phyloP scores from a whole-genome alignment of 2,329 filamentous ascomycete species.

The Calonectria ilicicola region DNA sequence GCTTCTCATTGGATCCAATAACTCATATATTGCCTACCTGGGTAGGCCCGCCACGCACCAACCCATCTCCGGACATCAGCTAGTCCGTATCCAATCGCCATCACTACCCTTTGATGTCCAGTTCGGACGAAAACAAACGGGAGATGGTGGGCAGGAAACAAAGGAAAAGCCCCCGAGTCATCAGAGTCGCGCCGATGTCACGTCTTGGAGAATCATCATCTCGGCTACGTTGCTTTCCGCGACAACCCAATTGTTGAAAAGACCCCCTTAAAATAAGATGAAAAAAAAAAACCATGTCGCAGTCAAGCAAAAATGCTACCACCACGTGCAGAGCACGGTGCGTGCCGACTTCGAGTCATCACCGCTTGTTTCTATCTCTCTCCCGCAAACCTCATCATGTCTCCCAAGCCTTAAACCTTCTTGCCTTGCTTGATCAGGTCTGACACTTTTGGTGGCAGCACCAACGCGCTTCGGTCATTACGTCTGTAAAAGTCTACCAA shows the following conservation, averaged over 20 bases:
- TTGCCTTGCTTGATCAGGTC: slow-evolving; percentile 75
- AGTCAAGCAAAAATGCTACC: slow-evolving; percentile 8
- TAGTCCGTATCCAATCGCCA: neutral
- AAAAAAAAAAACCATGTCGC: neutral
- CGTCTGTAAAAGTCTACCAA: slow-evolving; percentile 92
- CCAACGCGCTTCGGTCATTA: slow-evolving; percentile 86
- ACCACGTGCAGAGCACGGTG: slow-evolving; percentile 17
- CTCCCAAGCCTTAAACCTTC: slow-evolving; percentile 57
- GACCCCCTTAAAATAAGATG: neutral
- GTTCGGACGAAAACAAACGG: too few species aligned
- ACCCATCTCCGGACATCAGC: neutral
- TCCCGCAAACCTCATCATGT: neutral
- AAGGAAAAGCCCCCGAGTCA: neutral
- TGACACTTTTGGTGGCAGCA: slow-evolving; percentile 92
- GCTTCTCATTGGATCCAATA: slow-evolving; percentile 6
- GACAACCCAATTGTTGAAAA: neutral
- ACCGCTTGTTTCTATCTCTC: neutral
- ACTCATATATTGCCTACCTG: neutral
- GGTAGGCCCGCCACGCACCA: neutral
- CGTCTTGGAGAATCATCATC: neutral
- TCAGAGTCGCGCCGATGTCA: neutral
- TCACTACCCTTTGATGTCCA: neutral
- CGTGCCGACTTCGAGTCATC: neutral
- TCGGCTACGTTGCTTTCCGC: neutral
- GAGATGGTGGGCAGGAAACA: neutral